Base-by-base conservation (phyloP, 2,329 filamentous ascomycete genomes). In the Ascochyta koolunga region DNA sequence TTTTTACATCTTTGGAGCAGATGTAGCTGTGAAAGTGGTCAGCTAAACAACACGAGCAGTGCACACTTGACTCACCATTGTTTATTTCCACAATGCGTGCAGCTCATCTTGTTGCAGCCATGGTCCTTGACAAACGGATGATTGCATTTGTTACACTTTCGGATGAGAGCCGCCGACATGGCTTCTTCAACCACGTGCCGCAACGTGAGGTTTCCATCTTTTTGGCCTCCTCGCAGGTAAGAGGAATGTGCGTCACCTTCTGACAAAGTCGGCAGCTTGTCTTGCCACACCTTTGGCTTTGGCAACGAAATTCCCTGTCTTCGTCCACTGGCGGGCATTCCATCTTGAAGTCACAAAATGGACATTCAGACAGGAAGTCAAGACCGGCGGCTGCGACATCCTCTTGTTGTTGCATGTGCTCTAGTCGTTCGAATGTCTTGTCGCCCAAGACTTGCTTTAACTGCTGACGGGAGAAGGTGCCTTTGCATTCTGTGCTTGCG, bases 91-190 rank as follows among this genome's bases (percentile, higher is more conserved):
- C 84, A 87, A n/a, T 82, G 81, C 0, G 83, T 78, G 71, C 91
- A 96, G 0, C 73, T 81, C 83, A 96, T 90, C 75, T 93, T 93
- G 76, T 96, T 96, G 77, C 91, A 96, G 2, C 91, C 91, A 27
- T 78, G 71, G 31, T 87, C 83, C 69, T 96, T 96, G 70, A 96
- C 83, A 64, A 93, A 95, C 0, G 87, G 85, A n/a, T 85, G 83
- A n/a, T 81, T 78, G 74, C 89, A 88, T 58, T 78, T 79, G 57
- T 90, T 91, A 79, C 91, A 96, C 24, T 79, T 85, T 18, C 91
- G 84, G 48, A 96, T 89, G 61, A 96, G 66, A 1, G 91, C 91
- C 15, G 83, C 82, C 2, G 89, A 91, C 89, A 93, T 93, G 18
- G 90, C 91, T 70, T 96, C 91, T 71, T 96, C 91, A 25, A 96